Evolutionary conservation across 2,329 filamentous ascomycete genomes (phyloP), one percentile per base, ranked within the genome.

Genomic region (Xylaria sp.): DNA sequence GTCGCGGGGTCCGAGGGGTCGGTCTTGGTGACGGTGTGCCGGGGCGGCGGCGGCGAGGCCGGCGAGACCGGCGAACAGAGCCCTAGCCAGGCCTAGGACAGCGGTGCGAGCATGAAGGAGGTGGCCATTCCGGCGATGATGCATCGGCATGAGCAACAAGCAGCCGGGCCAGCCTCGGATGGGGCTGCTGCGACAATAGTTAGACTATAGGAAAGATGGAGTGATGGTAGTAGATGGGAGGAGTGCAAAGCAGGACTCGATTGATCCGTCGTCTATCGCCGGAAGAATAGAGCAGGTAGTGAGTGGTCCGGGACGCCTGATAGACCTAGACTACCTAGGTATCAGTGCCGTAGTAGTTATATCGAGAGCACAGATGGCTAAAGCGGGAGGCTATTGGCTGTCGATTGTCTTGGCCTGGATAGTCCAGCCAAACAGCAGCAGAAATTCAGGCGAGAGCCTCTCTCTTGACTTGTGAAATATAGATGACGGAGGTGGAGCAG

Each of bases 11-110:
- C 72, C 71, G 47, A 87, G 35, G 25, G 35, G 32, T 27, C 29
- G 32, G n/a, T 23, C 32, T 32, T 63, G 69, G 50, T 42, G 21
- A 25, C 18, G 55, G 53, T 42, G 16, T 12, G 68, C 65, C 1
- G 86, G 85, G 18, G 84, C 83, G 12, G 85, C 84, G 4, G 84
- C 79, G 47, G 83, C 85, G 12, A 82, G 62, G 47, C 78, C 78
- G 51, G 82, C 70, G 8, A 81, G 55, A 47, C 78, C 78, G 55
- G 82, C 72, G 35, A 73, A 76, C 27, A 75, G 48, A 74, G 78
- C 69, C 75, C 82, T 84, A 21, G 83, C 83, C 29, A 88, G 73
- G 68, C 84, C 81, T 63, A 90, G 79, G 63, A 87, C 80, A 68
- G 83, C 82, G 40, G 85, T 82, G 70, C 86, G 83, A 59, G 82